Conservation (phyloP, 352 stramenopile species). For the Phytophthora pinifolia region DNA sequence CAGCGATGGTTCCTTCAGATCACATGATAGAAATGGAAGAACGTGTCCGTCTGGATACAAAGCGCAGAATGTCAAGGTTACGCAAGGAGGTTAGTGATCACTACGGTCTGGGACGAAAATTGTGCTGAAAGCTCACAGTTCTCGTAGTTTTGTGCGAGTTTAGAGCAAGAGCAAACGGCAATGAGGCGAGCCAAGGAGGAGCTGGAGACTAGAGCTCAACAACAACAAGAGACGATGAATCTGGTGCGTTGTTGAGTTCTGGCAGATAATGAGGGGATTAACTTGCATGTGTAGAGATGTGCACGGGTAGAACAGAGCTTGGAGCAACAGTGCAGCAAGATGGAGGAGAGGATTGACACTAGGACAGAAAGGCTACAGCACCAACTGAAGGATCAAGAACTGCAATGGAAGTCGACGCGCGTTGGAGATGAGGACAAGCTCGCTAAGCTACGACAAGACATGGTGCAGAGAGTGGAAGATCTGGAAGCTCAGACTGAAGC, state of each 20-base stretch:
- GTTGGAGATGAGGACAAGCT: constrained; percentile 11
- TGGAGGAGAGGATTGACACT: constrained; percentile 10
- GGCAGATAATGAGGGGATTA: background rate
- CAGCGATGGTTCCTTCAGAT: background rate
- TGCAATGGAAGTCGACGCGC: constrained; percentile 9
- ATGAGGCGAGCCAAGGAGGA: constrained; percentile 6
- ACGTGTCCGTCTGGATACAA: constrained; percentile 13
- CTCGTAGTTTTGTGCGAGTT: constrained; percentile 14
- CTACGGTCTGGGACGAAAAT: too few relatives aligned
- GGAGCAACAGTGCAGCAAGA: constrained; percentile 4
- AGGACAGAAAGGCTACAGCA: constrained; percentile 5
- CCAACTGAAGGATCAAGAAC: constrained; percentile 13
- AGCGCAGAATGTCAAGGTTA: constrained; percentile 8
- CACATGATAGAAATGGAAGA: constrained; percentile 11
- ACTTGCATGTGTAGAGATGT: constrained; percentile 1
- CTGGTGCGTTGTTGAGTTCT: constrained; percentile 1
- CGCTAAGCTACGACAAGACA: constrained; percentile 13
- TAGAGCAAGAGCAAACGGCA: constrained; percentile 15
- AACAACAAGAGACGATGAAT: background rate
- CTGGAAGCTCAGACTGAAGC: constrained; percentile 13
- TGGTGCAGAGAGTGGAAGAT: constrained; percentile 10
- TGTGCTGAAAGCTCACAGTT: background rate
- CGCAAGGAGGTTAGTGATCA: constrained; percentile 18
- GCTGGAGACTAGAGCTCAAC: background rate
- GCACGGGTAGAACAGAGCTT: constrained; percentile 17